These are phyloP conservation scores for Dipteronia sinensis DNA, from an alignment of 345 rosid species.

Conservation along the genomic window DNA sequence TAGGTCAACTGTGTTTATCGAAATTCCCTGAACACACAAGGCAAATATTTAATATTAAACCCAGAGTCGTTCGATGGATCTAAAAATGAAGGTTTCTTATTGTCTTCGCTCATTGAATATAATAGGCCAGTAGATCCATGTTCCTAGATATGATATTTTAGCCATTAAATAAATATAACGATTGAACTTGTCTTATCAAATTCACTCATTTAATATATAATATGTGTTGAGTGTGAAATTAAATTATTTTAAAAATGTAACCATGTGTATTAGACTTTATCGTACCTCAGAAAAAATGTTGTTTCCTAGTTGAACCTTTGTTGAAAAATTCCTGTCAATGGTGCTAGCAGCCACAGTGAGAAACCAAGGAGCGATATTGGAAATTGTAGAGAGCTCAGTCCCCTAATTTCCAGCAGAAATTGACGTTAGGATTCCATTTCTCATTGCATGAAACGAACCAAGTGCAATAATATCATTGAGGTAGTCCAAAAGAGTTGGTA, in stretches of 20 bases:
- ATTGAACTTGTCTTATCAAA: no score
- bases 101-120: no score
- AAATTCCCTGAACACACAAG: slow-evolving; percentile 21
- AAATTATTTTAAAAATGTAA: no score
- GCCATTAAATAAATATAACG: no score
- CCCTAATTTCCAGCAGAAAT: slow-evolving; percentile 38
- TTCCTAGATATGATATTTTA: no score
- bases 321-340: slow-evolving; percentile 36
- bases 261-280: neutral
- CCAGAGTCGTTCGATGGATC: no score
- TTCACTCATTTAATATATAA: no score
- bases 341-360: slow-evolving; percentile 50
- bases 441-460: slow-evolving; percentile 42
- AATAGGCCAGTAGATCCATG: no score
- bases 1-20: slow-evolving; percentile 22
- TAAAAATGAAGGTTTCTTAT: no score
- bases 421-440: slow-evolving; percentile 36
- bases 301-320: slow-evolving; percentile 37
- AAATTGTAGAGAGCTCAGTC: neutral
- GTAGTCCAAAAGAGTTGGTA: neutral
- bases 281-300: slow-evolving; percentile 30
- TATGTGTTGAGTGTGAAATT: no score
- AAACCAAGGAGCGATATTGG: slow-evolving; percentile 42
- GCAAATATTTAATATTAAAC: no score
- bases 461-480: slow-evolving; percentile 22